These are phyloP conservation scores for Kwoniella shandongensis DNA, from an alignment of 768 basidiomycete genomes.

Conservation along the genomic window DNA sequence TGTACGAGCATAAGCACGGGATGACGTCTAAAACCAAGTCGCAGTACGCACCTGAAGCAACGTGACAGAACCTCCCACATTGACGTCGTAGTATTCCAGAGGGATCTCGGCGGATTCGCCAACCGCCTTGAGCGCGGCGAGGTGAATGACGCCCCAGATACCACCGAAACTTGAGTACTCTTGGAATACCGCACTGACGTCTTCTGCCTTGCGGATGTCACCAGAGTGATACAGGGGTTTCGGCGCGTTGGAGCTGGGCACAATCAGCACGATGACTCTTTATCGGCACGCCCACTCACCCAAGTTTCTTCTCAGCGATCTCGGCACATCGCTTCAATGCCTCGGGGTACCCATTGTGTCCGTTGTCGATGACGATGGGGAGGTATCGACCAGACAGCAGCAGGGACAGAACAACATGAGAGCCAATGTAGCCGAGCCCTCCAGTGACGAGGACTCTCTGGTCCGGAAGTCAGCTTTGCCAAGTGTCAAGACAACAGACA, in stretches of 20 bases:
- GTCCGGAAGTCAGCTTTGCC: background rate
- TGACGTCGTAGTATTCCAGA: constrained; percentile 88
- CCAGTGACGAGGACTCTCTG: constrained; percentile 42
- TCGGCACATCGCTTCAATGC: constrained; percentile 69
- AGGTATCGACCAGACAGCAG: constrained; percentile 85
- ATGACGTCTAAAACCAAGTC: background rate
- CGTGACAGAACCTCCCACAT: constrained; percentile 81
- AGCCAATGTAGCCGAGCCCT: constrained; percentile 62
- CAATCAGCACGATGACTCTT: background rate
- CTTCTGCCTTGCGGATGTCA: constrained; percentile 71
- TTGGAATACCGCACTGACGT: constrained; percentile 76
- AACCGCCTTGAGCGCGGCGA: constrained; percentile 99
- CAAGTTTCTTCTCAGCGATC: constrained; percentile 73
- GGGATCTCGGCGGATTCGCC: constrained; percentile 94
- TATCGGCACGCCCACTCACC: constrained; percentile 29
- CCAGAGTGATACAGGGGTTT: constrained; percentile 53
- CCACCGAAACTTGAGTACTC: constrained; percentile 75
- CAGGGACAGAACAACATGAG: constrained; percentile 83
- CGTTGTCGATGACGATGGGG: constrained; percentile 93
- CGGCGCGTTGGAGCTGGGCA: constrained; percentile 29
- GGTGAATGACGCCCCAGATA: constrained; percentile 94
- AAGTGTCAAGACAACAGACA: too few species aligned
- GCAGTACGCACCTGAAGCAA: constrained; percentile 61
- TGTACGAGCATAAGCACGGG: constrained; percentile 42
- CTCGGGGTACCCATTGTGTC: constrained; percentile 80